Evolutionary conservation across 192 early-diverging fungal genomes (phyloP).

Genomic region (Allomyces javanicus): DNA sequence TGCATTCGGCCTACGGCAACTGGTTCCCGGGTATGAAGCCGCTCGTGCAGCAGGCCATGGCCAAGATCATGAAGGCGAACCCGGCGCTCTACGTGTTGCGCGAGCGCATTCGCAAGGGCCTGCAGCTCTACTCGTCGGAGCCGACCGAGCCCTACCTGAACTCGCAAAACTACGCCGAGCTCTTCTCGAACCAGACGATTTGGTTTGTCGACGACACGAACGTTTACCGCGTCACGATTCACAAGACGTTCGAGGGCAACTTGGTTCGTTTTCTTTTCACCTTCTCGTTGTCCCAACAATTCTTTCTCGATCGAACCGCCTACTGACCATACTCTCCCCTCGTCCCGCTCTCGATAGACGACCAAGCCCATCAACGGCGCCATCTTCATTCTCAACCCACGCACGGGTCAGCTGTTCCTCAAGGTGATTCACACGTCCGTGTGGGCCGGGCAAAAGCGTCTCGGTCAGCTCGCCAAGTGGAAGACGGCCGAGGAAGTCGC

Average conservation of each 20-base stretch:
- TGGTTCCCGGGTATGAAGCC: conserved; percentile 99
- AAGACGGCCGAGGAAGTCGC: conserved; percentile 99
- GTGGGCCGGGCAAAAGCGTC: conserved; percentile 97
- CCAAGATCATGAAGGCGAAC: conserved; percentile 98
- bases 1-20: conserved; percentile 86
- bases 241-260: conserved; percentile 99
- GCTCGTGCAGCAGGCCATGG: conserved; percentile 89
- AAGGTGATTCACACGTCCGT: conserved; percentile 99
- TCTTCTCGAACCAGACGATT: conserved; percentile 95
- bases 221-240: conserved; percentile 97
- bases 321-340: no score
- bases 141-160: conserved; percentile 94
- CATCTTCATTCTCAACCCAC: conserved; percentile 96
- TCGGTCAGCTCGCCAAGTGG: conserved; percentile 98
- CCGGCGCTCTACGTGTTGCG: conserved; percentile 91
- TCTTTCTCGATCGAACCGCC: not conserved
- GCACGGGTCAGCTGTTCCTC: conserved; percentile 94
- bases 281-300: not conserved
- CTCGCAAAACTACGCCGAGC: conserved; percentile 84
- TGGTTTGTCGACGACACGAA: conserved; percentile 99
- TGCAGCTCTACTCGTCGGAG: conserved; percentile 96
- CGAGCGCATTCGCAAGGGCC: conserved; percentile 94
- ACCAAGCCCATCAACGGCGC: conserved; percentile 99
- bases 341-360: conserved; percentile 11
- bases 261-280: conserved; percentile 18